A percentile compares a stretch with the other conserved stretches of the same genome.
phyloP scores from a whole-genome alignment of 1,139 yeast genomes.

The Magnusiomyces sp. region DNA sequence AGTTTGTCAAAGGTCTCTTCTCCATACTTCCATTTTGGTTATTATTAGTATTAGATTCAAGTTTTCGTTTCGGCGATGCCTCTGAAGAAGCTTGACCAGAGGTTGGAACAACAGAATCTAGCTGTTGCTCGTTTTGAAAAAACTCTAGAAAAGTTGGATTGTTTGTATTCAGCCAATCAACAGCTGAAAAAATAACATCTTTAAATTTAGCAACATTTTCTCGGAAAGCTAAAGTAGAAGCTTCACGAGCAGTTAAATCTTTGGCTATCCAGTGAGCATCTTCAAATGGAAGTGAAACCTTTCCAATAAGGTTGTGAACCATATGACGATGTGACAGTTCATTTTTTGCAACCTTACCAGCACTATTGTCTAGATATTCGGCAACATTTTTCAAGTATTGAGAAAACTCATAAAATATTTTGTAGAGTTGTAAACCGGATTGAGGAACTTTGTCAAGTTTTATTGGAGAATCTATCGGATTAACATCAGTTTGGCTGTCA shows the following conservation, averaged over 20 bases:
- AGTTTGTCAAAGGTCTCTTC: neutral
- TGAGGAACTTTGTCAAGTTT: too few relatives aligned
- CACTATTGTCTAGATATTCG: neutral
- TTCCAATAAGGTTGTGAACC: slow-evolving; percentile 3
- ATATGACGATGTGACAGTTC: slow-evolving; percentile 1
- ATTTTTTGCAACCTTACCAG: neutral
- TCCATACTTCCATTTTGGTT: neutral
- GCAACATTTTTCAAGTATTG: neutral
- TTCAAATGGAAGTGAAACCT: slow-evolving; percentile 1
- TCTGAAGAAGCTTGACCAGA: too few relatives aligned
- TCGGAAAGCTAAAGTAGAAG: neutral
- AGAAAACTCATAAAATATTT: neutral
- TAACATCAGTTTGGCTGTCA: too few relatives aligned
- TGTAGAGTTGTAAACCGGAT: too few relatives aligned
- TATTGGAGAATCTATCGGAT: too few relatives aligned
- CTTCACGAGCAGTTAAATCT: neutral
- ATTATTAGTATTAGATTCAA: too few relatives aligned
- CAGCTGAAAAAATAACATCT: neutral
- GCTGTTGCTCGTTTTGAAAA: neutral
- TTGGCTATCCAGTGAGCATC: slow-evolving; percentile 6
- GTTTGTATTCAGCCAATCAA: neutral
- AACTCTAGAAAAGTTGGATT: too few relatives aligned
- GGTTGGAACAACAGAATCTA: too few relatives aligned
- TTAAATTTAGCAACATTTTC: neutral
- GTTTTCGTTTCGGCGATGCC: too few relatives aligned